phyloP scores from a whole-genome alignment of 2,329 filamentous ascomycete species.

The Zymoseptoria pseudotritici region DNA sequence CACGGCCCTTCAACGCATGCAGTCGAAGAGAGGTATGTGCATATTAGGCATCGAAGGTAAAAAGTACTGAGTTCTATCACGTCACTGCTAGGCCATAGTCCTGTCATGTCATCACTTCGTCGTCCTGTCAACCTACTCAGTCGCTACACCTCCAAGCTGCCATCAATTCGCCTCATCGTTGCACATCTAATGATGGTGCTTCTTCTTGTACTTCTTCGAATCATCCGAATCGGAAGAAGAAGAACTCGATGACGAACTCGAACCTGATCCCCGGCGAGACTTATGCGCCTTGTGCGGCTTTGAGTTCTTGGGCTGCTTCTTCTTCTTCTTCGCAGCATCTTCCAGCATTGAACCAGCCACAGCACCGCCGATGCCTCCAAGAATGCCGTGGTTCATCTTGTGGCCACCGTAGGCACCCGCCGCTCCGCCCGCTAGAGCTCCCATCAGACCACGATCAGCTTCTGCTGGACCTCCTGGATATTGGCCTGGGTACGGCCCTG shows the following conservation, averaged over 20 bases:
- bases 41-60: no score
- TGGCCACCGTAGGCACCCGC: conserved; percentile 51
- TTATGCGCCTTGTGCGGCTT: conserved; percentile 18
- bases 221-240: conserved; percentile 16
- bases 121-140: neutral
- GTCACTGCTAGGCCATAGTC: no score
- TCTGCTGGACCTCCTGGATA: conserved; percentile 23
- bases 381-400: conserved; percentile 49
- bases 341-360: conserved; percentile 49
- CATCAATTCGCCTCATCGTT: neutral
- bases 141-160: neutral
- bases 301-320: conserved; percentile 34
- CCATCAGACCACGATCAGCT: conserved; percentile 49
- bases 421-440: conserved; percentile 49
- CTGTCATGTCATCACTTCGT: neutral
- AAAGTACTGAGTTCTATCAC: no score
- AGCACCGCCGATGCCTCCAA: conserved; percentile 52
- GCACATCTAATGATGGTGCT: conserved; percentile 4
- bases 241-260: conserved; percentile 7
- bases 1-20: no score
- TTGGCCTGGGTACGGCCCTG: conserved; percentile 3
- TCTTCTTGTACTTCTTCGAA: conserved; percentile 10
- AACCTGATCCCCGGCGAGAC: conserved; percentile 8
- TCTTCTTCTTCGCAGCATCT: conserved; percentile 44
- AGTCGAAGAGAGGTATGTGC: no score